Percentiles rank a stretch among this genome's conserved stretches.
phyloP scores from a whole-genome alignment of 495 filamentous ascomycete genomes.

The Cudoniella acicularis region DNA sequence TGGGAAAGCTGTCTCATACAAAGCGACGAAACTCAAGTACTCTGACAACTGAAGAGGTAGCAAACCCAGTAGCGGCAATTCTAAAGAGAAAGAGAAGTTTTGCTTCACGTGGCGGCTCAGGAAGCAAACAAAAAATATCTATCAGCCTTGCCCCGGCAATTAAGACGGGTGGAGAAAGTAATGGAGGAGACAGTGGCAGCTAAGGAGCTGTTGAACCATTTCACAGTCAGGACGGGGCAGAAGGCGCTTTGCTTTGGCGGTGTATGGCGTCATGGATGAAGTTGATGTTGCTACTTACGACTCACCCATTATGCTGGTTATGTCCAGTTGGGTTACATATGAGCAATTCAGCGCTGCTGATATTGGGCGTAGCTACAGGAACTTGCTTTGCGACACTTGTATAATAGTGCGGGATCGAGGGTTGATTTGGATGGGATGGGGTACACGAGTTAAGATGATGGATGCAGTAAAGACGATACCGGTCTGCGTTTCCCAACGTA shows the following conservation, averaged over 20 bases:
- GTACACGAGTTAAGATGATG: slow-evolving; percentile 7
- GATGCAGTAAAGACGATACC: slow-evolving; percentile 16
- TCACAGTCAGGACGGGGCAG: not conserved
- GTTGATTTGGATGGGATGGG: slow-evolving; percentile 1
- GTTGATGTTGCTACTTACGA: slow-evolving; percentile 18
- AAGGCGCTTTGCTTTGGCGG: slow-evolving; percentile 3
- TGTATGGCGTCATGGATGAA: slow-evolving; percentile 19
- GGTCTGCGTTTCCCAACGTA: slow-evolving; percentile 10
- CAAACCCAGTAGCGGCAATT: too few relatives aligned
- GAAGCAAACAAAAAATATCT: slow-evolving; percentile 26
- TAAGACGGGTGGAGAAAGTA: slow-evolving; percentile 23
- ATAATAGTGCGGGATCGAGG: slow-evolving; percentile 16
- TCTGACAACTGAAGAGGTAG: slow-evolving; percentile 5
- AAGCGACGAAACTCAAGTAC: slow-evolving; percentile 27
- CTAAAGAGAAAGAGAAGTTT: slow-evolving; percentile 26
- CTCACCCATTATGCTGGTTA: slow-evolving; percentile 6
- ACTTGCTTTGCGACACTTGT: slow-evolving; percentile 15
- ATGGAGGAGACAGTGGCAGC: slow-evolving; percentile 18
- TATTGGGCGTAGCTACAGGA: not conserved
- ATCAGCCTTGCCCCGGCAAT: slow-evolving; percentile 27
- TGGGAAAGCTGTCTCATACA: slow-evolving; percentile 56
- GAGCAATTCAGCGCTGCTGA: slow-evolving; percentile 7
- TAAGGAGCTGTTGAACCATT: too few relatives aligned
- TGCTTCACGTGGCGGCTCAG: slow-evolving; percentile 14
- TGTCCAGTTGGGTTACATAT: not conserved